Percentiles rank a stretch among this genome's conserved stretches.
Evolutionary conservation across 176 grass and related monocot species (phyloP).

Genomic region (Rhynchospora breviuscula): DNA sequence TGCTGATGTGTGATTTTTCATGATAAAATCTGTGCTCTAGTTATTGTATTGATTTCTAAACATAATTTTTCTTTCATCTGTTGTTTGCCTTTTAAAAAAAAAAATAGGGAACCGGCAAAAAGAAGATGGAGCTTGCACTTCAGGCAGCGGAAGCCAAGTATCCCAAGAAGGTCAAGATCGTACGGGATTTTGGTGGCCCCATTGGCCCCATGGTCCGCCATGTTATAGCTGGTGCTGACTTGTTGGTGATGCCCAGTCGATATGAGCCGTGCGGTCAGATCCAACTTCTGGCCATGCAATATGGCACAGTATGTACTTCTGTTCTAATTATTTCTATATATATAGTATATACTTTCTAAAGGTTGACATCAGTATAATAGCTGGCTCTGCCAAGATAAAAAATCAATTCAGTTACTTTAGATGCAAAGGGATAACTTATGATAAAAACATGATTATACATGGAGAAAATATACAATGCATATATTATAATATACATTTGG

Average conservation of each 20-base stretch:
- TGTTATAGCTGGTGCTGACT: conserved; percentile 78
- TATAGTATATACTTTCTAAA: too few species aligned
- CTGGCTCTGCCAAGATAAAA: neutral
- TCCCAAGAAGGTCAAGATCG: conserved; percentile 47
- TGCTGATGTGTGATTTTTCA: neutral
- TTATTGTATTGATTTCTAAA: neutral
- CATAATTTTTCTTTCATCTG: neutral
- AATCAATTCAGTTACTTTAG: neutral
- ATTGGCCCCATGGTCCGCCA: conserved; percentile 51
- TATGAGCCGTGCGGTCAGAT: conserved; percentile 90
- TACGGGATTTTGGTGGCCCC: conserved; percentile 40
- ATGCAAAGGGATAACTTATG: neutral
- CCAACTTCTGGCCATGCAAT: conserved; percentile 79
- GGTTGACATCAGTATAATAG: neutral
- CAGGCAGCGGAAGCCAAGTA: conserved; percentile 39
- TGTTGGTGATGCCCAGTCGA: conserved; percentile 59
- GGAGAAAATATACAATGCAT: neutral
- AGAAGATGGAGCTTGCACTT: conserved; percentile 56
- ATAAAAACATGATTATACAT: neutral
- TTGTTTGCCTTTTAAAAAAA: neutral
- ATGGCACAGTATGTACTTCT: conserved; percentile 46
- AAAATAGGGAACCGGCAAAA: conserved; percentile 70
- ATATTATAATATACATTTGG: neutral
- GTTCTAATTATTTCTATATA: neutral
- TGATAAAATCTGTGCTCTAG: neutral